Conservation (phyloP, 768 basidiomycete genomes). For the Tricholoma furcatifolium region DNA sequence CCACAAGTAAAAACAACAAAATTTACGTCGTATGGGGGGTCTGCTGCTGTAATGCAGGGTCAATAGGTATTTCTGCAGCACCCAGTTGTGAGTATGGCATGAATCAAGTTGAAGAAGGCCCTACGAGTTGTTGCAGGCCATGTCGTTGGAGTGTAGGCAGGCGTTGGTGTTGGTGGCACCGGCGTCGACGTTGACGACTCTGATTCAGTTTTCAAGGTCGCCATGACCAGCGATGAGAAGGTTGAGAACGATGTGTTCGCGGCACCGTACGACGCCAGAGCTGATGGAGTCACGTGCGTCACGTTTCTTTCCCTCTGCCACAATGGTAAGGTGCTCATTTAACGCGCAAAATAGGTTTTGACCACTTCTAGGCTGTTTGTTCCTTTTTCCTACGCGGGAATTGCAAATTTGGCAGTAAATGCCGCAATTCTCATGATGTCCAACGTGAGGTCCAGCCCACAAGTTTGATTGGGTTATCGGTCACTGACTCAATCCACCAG, state of each 20-base stretch:
- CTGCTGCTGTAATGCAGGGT: slow-evolving; percentile 67
- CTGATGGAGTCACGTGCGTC: background rate
- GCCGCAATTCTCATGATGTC: slow-evolving; percentile 51
- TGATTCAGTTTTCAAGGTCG: slow-evolving; percentile 42
- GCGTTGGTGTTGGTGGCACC: slow-evolving; percentile 26
- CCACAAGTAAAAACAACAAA: slow-evolving; percentile 17
- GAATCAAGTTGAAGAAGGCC: background rate
- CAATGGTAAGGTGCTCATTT: slow-evolving; percentile 15
- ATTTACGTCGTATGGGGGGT: slow-evolving; percentile 44
- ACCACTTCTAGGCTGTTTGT: slow-evolving; percentile 48
- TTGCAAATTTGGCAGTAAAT: slow-evolving; percentile 65
- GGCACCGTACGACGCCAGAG: background rate
- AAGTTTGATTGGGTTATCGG: no score
- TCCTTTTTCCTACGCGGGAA: slow-evolving; percentile 59
- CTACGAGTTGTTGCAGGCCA: slow-evolving; percentile 31
- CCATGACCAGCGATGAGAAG: background rate
- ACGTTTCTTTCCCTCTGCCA: background rate
- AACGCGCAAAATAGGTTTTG: no score
- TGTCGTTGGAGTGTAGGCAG: slow-evolving; percentile 28
- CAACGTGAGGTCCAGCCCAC: slow-evolving; percentile 19
- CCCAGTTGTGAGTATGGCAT: background rate
- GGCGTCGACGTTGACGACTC: slow-evolving; percentile 22
- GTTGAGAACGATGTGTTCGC: background rate
- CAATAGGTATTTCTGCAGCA: slow-evolving; percentile 58
- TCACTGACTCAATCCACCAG: background rate